Evolutionary conservation across 176 grass and related monocot genomes (phyloP), one percentile per base, ranked within the genome.

Genomic region (Aegilops speltoides): DNA sequence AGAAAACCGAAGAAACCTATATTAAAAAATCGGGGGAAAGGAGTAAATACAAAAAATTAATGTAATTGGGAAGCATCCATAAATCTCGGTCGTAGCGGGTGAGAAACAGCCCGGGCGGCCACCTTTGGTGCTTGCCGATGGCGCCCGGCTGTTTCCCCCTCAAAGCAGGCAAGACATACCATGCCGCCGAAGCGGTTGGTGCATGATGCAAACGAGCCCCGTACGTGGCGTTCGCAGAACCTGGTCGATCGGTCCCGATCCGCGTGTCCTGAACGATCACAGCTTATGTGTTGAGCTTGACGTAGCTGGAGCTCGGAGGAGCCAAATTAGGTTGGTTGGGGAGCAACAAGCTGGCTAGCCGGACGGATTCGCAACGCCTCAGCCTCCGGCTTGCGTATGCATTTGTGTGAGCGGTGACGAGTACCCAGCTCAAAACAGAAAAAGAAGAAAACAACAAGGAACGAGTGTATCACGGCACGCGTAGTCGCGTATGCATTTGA

Each of bases 271-370:
- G 8, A 83, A 56, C 54, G 54, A 83, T 32, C 63, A 7, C 50
- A 31, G 14, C 19, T 36, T 38, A 0, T 1, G 31, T 1, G 31
- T 15, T 22, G 59, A 10, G n/a, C 65, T 22, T 40, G 63, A 73
- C 40, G 38, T 80, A 24, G 28, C 40, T 3, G 43, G 4, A 34
- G 61, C 16, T 3, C 11, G 63, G 16, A 63, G 9, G 20, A 63
- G 24, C 64, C 64, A 83, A 79, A 79, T 33, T 72, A 64, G 79
- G 79, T 79, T 79, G 31, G 89, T 66, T 87, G 65, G 84, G 73
- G 78, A 78, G 65, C 64, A 73, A 14, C 72, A 19, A 54, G 40
- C 40, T 11, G 0, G 36, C 60, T 41, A 24, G 9, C 40, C 16
- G 29, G 52, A 64, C 48, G 48, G 48, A 50, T 17, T 67, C 46